A percentile compares a stretch with the other conserved stretches of the same genome.
These are phyloP conservation scores for Chloropicon primus DNA, from an alignment of 139 green algal genomes.

Conservation along the genomic window DNA sequence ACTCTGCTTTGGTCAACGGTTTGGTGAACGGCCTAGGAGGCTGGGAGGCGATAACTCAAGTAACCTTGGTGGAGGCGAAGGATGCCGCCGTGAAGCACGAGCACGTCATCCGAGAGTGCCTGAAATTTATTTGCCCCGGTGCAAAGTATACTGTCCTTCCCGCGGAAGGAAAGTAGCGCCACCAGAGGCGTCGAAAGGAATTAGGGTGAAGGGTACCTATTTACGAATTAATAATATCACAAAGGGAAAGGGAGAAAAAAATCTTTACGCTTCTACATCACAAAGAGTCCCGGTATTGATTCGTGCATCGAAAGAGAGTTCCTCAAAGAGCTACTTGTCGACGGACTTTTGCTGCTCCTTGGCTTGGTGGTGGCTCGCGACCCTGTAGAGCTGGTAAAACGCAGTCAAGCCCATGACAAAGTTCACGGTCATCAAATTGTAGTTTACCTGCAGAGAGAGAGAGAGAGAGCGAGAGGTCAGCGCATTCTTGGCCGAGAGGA, in stretches of 20 bases:
- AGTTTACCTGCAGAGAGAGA: constrained; percentile 47
- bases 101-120: neutral
- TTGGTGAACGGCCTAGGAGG: neutral
- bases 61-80: neutral
- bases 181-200: too few species aligned
- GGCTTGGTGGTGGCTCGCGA: neutral
- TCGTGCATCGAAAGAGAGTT: too few species aligned
- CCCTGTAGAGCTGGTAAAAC: constrained; percentile 62
- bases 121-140: neutral
- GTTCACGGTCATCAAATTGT: constrained; percentile 90
- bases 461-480: neutral
- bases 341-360: too few species aligned
- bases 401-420: constrained; percentile 72
- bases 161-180: too few species aligned
- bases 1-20: constrained; percentile 23
- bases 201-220: too few species aligned
- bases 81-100: neutral
- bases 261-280: neutral
- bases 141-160: neutral
- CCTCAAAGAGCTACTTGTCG: too few species aligned
- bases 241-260: neutral
- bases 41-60: neutral
- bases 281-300: too few species aligned
- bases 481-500: neutral
- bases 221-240: too few species aligned